Conservation (phyloP, 495 filamentous ascomycete genomes). For the Tuber indicum region DNA sequence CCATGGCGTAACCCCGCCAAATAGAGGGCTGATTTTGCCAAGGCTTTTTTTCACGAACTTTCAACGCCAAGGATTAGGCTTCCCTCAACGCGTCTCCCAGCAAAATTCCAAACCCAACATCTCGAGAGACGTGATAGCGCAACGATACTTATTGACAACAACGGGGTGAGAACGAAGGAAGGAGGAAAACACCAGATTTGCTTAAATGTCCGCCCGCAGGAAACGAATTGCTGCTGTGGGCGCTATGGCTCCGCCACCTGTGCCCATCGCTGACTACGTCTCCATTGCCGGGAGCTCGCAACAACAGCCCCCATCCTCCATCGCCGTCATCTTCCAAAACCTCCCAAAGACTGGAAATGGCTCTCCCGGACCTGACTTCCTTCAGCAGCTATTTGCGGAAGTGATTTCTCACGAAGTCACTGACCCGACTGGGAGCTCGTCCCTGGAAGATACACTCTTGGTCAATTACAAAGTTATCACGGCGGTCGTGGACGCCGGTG, state of each 20-base stretch:
- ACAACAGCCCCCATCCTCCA: slow-evolving; percentile 47
- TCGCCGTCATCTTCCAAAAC: slow-evolving; percentile 51
- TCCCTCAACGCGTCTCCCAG: background rate
- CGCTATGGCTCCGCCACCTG: slow-evolving; percentile 27
- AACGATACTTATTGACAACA: background rate
- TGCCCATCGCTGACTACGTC: background rate
- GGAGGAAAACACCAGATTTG: background rate
- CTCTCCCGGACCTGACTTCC: slow-evolving; percentile 48
- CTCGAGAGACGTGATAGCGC: background rate
- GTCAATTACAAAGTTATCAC: slow-evolving; percentile 77
- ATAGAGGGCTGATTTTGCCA: background rate
- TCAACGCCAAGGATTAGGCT: background rate
- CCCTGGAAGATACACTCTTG: slow-evolving; percentile 58
- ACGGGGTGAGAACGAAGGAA: background rate
- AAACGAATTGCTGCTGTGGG: slow-evolving; percentile 41
- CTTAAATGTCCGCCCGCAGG: slow-evolving; percentile 43
- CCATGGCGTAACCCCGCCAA: background rate
- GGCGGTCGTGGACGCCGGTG: slow-evolving; percentile 71
- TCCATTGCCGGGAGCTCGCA: slow-evolving; percentile 13
- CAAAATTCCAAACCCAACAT: background rate
- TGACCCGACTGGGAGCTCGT: slow-evolving; percentile 42
- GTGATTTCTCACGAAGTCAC: slow-evolving; percentile 49
- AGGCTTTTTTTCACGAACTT: background rate
- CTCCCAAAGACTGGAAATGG: slow-evolving; percentile 43
- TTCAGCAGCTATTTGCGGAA: slow-evolving; percentile 61